Evolutionary conservation across 2,329 filamentous ascomycete genomes (phyloP).

Genomic region (Thelonectria blattea): DNA sequence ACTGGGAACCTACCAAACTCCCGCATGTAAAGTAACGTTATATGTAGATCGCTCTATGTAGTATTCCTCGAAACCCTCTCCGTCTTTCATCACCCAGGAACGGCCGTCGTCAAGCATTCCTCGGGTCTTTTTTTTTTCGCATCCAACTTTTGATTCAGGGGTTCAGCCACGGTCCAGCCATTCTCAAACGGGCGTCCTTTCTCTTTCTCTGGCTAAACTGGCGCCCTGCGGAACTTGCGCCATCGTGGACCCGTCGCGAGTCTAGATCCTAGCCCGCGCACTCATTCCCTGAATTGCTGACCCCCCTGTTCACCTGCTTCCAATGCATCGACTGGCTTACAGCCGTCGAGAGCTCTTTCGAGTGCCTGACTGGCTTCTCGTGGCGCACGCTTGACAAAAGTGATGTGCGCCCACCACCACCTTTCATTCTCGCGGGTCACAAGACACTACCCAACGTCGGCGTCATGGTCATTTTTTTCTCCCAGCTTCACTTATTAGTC

Average conservation of each 20-base stretch:
- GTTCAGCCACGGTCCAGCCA: conserved; percentile 7
- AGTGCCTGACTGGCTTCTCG: conserved; percentile 13
- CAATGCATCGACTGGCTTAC: conserved; percentile 13
- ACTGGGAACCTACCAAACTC: too few relatives aligned
- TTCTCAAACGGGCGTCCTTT: conserved; percentile 11
- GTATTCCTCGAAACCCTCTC: neutral
- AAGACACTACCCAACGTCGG: neutral
- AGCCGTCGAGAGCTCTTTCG: conserved; percentile 6
- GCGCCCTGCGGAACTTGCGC: conserved; percentile 16
- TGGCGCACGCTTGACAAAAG: conserved; percentile 11
- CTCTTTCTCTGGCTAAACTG: conserved; percentile 9
- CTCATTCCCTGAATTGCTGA: neutral
- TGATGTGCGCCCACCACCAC: neutral
- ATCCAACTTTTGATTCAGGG: conserved; percentile 16
- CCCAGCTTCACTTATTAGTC: too few relatives aligned
- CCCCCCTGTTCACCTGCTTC: conserved; percentile 6
- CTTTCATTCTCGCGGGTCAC: neutral
- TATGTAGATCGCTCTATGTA: neutral
- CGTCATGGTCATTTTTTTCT: neutral
- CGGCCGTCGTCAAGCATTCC: neutral
- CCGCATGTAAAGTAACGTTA: neutral
- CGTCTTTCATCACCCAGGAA: neutral
- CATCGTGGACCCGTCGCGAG: conserved; percentile 19
- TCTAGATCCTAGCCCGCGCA: conserved; percentile 14
- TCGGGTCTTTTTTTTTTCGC: conserved; percentile 10